These are phyloP conservation scores for Aspergillus olivimuriae DNA, from an alignment of 495 filamentous ascomycete species.

Conservation along the genomic window DNA sequence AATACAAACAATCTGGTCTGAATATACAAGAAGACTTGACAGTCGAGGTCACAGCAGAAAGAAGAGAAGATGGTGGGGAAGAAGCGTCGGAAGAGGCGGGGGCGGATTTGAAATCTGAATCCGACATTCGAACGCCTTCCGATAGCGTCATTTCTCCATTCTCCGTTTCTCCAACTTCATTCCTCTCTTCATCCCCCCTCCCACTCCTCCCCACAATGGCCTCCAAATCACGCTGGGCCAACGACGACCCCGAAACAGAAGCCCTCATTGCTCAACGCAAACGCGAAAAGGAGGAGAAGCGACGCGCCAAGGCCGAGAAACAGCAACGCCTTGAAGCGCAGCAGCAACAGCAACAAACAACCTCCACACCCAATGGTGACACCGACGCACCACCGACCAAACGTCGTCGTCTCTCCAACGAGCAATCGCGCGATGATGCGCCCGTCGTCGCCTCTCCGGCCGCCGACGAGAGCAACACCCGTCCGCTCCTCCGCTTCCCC, in stretches of 20 bases:
- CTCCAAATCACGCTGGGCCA: constrained; percentile 78
- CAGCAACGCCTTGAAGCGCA: constrained; percentile 63
- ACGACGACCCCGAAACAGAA: constrained; percentile 63
- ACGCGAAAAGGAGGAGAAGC: constrained; percentile 86
- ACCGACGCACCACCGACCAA: constrained; percentile 31
- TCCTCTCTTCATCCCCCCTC: neutral
- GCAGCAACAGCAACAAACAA: constrained; percentile 15
- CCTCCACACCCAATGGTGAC: constrained; percentile 17
- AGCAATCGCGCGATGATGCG: constrained; percentile 14
- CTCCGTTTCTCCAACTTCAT: neutral
- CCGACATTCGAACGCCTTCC: constrained; percentile 11
- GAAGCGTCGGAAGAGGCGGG: constrained; percentile 16
- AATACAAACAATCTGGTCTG: no score
- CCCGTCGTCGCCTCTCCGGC: constrained; percentile 12
- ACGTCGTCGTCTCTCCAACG: constrained; percentile 42
- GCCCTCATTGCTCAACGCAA: constrained; percentile 66
- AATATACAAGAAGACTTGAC: no score
- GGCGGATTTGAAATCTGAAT: constrained; percentile 34
- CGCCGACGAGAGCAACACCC: no score
- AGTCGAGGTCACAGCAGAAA: constrained; percentile 3
- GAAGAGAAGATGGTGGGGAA: neutral
- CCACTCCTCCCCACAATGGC: constrained; percentile 44
- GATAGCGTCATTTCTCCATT: constrained; percentile 31
- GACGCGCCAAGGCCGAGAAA: constrained; percentile 76
- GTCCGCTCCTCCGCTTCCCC: constrained; percentile 63